Percentiles rank a stretch among this genome's conserved stretches.
These are phyloP conservation scores for Yamadazyma kitorensis DNA, from an alignment of 805 yeast genomes.

Conservation along the genomic window DNA sequence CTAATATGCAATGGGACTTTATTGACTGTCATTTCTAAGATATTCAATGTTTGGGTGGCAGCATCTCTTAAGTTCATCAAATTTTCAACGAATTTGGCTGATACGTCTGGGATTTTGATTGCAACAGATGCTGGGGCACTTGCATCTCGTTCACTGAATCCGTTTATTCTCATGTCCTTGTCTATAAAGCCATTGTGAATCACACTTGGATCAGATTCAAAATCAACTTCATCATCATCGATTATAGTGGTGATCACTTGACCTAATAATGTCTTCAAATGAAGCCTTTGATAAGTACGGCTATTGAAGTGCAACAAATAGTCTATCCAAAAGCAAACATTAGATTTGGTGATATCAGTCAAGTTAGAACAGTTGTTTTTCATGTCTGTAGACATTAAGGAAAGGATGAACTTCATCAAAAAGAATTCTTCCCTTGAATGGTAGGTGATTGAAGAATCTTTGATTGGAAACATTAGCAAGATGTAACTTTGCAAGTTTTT, in stretches of 20 bases:
- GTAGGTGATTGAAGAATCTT: conserved; percentile 22
- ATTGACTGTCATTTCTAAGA: conserved; percentile 43
- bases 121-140: conserved; percentile 60
- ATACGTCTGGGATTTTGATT: conserved; percentile 74
- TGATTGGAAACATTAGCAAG: conserved; percentile 29
- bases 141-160: conserved; percentile 33
- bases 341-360: conserved; percentile 39
- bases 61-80: conserved; percentile 72
- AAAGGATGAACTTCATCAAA: conserved; percentile 55
- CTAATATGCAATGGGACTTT: conserved; percentile 36
- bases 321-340: conserved; percentile 43
- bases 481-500: conserved; percentile 23
- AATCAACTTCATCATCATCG: conserved; percentile 51
- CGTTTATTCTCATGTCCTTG: conserved; percentile 32
- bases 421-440: conserved; percentile 71
- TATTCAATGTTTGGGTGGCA: conserved; percentile 56
- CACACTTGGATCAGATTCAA: conserved; percentile 76
- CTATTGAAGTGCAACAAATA: conserved; percentile 43
- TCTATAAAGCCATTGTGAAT: conserved; percentile 46
- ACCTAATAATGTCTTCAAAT: conserved; percentile 41
- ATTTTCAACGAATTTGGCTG: conserved; percentile 66
- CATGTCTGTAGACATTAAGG: conserved; percentile 42
- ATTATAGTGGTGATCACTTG: conserved; percentile 35
- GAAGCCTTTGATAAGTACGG: conserved; percentile 47
- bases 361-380: conserved; percentile 21